These are phyloP conservation scores for Atkinsonella hypoxylon DNA, from an alignment of 2,329 filamentous ascomycete species.

Conservation along the genomic window DNA sequence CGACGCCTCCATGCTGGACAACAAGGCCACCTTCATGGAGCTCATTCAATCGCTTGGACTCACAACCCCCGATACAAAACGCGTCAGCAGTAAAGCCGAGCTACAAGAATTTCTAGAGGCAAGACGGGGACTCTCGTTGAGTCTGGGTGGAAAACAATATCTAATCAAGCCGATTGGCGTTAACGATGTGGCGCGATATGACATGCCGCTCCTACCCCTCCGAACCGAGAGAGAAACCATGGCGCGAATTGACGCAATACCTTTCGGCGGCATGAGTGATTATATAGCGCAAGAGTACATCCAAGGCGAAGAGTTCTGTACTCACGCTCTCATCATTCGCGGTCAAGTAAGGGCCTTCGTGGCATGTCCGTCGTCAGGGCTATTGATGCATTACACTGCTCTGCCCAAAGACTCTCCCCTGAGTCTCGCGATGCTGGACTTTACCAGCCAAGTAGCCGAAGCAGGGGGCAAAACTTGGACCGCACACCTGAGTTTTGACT, in stretches of 20 bases:
- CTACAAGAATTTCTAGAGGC: conserved; percentile 39
- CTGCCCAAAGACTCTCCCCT: conserved; percentile 43
- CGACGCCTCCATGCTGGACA: conserved; percentile 46
- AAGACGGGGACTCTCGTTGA: conserved; percentile 11
- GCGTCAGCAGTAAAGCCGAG: conserved; percentile 40
- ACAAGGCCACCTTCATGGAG: conserved; percentile 53
- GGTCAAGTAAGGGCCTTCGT: conserved; percentile 55
- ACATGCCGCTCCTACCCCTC: conserved; percentile 55
- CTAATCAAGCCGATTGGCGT: conserved; percentile 56
- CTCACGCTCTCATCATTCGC: conserved; percentile 54
- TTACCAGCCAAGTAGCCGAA: conserved; percentile 47
- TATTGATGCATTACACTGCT: conserved; percentile 54
- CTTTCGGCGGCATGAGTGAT: conserved; percentile 39
- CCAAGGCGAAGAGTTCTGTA: conserved; percentile 52
- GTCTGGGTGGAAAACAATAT: conserved; percentile 31
- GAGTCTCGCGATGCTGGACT: conserved; percentile 47
- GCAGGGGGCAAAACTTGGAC: conserved; percentile 27
- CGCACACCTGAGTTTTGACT: conserved; percentile 1
- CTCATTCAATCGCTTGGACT: conserved; percentile 43
- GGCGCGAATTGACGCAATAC: conserved; percentile 30
- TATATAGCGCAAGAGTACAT: conserved; percentile 56
- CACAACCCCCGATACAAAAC: conserved; percentile 37
- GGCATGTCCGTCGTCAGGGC: conserved; percentile 49
- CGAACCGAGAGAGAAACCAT: conserved; percentile 42
- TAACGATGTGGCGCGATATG: conserved; percentile 44